A percentile compares a stretch with the other conserved stretches of the same genome.
Evolutionary conservation across 2,329 filamentous ascomycete genomes (phyloP).

Genomic region (Sclerotiophoma versabilis): DNA sequence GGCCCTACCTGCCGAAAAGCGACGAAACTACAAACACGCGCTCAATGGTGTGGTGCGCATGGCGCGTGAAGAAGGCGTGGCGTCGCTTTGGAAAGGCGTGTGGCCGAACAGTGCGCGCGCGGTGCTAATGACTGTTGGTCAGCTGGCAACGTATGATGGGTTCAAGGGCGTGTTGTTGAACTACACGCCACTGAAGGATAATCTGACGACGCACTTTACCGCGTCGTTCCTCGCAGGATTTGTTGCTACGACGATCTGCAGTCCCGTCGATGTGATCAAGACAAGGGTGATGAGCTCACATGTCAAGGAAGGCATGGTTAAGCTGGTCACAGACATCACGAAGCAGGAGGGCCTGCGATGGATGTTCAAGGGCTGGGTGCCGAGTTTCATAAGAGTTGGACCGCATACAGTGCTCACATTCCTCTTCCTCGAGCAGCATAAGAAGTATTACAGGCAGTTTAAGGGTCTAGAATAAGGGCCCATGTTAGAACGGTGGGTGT

Average conservation of each 20-base stretch:
- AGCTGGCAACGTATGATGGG: constrained; percentile 83
- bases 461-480: constrained; percentile 30
- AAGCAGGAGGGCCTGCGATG: constrained; percentile 75
- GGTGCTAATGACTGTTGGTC: constrained; percentile 85
- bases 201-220: constrained; percentile 77
- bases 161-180: constrained; percentile 76
- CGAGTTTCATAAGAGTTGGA: constrained; percentile 72
- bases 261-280: constrained; percentile 88
- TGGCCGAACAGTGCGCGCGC: constrained; percentile 83
- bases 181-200: constrained; percentile 70
- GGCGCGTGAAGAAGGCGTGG: constrained; percentile 81
- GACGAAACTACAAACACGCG: constrained; percentile 89
- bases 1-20: constrained; percentile 73
- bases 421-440: constrained; percentile 85
- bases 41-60: constrained; percentile 86
- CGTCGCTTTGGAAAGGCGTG: constrained; percentile 81
- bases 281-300: constrained; percentile 81
- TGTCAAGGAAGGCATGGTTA: constrained; percentile 61
- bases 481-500: not conserved
- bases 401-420: constrained; percentile 88
- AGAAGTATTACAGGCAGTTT: constrained; percentile 70
- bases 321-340: constrained; percentile 71
- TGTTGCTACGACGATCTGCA: constrained; percentile 83
- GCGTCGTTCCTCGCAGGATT: constrained; percentile 81
- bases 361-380: constrained; percentile 92